Evolutionary conservation across 371 early-diverging fungal genomes (phyloP).

Genomic region (Mucor sp.): DNA sequence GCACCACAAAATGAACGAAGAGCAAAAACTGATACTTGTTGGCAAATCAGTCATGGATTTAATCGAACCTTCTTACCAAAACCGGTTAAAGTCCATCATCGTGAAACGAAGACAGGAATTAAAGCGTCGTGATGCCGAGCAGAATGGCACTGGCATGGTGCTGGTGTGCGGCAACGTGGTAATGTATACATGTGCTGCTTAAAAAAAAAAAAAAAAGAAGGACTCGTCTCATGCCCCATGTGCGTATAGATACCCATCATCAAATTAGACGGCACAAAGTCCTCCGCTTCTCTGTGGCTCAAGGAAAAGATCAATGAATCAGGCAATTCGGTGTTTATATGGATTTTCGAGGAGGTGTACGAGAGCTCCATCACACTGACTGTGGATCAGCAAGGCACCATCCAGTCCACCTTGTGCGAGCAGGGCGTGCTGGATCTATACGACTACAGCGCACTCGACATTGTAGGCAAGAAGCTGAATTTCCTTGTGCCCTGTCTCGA

Average conservation of each 20-base stretch:
- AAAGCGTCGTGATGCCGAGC: constrained; percentile 10
- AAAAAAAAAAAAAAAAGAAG: constrained; percentile 1
- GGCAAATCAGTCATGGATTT: constrained; percentile 57
- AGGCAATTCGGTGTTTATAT: constrained; percentile 62
- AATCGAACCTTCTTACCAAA: constrained; percentile 60
- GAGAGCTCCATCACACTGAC: constrained; percentile 51
- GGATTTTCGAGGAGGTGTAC: constrained; percentile 74
- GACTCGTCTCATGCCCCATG: neutral
- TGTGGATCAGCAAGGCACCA: constrained; percentile 50
- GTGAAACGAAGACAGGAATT: constrained; percentile 36
- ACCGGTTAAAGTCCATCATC: constrained; percentile 49
- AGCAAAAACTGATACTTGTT: constrained; percentile 28
- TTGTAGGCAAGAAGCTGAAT: constrained; percentile 47
- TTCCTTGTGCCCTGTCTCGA: constrained; percentile 18
- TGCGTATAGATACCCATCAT: constrained; percentile 61
- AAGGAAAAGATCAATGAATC: constrained; percentile 60
- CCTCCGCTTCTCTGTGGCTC: constrained; percentile 71
- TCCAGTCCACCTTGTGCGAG: constrained; percentile 42
- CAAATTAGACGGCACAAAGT: constrained; percentile 59
- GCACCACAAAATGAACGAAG: constrained; percentile 9
- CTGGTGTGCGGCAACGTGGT: constrained; percentile 73
- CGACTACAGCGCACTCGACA: constrained; percentile 52
- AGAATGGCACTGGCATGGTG: constrained; percentile 29
- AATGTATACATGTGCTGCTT: constrained; percentile 16
- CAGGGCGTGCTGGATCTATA: constrained; percentile 58